Conservation (phyloP, 177 flowering plant species). For the Vitis hybrid region DNA sequence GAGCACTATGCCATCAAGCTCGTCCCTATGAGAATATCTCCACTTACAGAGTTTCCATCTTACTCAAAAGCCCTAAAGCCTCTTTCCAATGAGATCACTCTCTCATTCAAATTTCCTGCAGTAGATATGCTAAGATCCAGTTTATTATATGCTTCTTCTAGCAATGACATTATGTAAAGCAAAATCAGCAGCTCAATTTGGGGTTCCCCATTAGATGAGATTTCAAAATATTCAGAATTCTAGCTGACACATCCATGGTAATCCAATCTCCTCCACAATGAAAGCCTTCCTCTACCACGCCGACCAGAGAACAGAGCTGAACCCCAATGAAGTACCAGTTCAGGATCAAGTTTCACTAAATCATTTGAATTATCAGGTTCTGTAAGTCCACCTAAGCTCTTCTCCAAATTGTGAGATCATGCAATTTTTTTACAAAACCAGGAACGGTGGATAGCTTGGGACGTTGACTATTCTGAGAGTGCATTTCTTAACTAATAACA, state of each 20-base stretch:
- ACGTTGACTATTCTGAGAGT: too few relatives aligned
- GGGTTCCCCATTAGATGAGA: too few relatives aligned
- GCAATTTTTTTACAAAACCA: too few relatives aligned
- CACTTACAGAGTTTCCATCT: too few relatives aligned
- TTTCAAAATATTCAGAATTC: too few relatives aligned
- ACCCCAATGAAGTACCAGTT: constrained; percentile 62
- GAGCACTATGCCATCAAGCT: constrained; percentile 1
- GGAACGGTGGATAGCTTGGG: too few relatives aligned
- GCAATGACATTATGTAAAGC: constrained; percentile 55
- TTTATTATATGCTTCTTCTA: constrained; percentile 50
- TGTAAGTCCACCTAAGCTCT: constrained; percentile 55
- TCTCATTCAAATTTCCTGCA: constrained; percentile 11
- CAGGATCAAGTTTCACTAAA: constrained; percentile 78
- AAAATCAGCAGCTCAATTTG: constrained; percentile 56
- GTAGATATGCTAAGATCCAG: constrained; percentile 43
- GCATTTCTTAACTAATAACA: too few relatives aligned
- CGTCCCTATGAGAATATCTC: background rate
- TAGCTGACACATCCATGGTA: too few relatives aligned
- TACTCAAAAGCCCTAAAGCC: background rate
- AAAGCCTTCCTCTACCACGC: constrained; percentile 27
- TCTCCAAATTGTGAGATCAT: too few relatives aligned
- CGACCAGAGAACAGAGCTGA: constrained; percentile 55
- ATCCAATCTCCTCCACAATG: too few relatives aligned
- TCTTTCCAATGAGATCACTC: constrained; percentile 21
- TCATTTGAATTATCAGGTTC: constrained; percentile 74